Conservation (phyloP, 768 basidiomycete species). For the Tephrocybe sp. region DNA sequence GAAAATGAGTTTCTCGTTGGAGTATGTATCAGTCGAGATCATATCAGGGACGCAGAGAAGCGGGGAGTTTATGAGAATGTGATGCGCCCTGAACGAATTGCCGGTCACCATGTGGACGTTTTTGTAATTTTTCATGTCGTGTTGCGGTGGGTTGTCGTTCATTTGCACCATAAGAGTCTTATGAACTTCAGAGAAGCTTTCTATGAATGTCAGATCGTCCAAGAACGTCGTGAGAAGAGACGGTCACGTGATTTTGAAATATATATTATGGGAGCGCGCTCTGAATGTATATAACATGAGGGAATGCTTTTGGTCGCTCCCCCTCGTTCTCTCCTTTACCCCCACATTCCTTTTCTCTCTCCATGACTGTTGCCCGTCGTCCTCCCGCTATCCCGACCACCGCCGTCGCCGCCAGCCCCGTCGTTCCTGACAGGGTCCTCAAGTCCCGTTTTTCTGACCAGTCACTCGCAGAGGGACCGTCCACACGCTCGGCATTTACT, state of each 20-base stretch:
- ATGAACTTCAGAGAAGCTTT: too few species aligned
- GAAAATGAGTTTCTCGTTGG: too few species aligned
- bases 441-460: constrained; percentile 53
- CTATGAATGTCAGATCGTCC: neutral
- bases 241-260: constrained; percentile 14
- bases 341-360: constrained; percentile 3
- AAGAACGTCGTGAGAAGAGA: neutral
- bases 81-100: constrained; percentile 5
- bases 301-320: neutral
- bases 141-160: too few species aligned
- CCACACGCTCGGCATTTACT: constrained; percentile 24
- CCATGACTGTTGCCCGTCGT: constrained; percentile 12
- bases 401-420: constrained; percentile 37
- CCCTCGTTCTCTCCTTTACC: neutral
- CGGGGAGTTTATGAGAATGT: neutral
- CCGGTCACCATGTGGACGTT: constrained; percentile 6
- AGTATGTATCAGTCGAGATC: neutral
- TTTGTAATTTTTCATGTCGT: neutral
- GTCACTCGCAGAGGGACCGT: constrained; percentile 35
- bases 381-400: constrained; percentile 29
- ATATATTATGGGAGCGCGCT: neutral
- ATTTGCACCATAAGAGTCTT: too few species aligned
- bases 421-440: constrained; percentile 41
- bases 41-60: constrained; percentile 8
- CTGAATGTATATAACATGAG: neutral